Evolutionary conservation across 225 moss, liverwort and hornwort species (phyloP).

Genomic region (Neckera pumila): DNA sequence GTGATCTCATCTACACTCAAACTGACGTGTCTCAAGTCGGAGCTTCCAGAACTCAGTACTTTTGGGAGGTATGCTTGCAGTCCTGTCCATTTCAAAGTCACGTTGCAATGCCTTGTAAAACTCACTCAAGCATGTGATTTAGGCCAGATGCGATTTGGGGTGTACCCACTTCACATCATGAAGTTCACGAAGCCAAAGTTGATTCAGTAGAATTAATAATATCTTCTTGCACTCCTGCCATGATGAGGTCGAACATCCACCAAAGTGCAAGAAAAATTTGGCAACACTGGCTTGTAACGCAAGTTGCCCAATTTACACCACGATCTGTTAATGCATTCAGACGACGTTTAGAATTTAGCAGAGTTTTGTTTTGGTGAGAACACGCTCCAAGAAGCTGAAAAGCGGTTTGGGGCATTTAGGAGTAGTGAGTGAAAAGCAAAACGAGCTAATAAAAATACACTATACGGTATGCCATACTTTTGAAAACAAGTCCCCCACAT

Average conservation of each 20-base stretch:
- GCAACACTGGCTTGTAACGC: too few species aligned
- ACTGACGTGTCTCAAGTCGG: constrained; percentile 56
- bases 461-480: background rate
- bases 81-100: background rate
- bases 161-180: background rate
- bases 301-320: too few species aligned
- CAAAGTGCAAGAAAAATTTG: too few species aligned
- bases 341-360: too few species aligned
- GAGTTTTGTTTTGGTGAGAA: too few species aligned
- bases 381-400: background rate
- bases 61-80: constrained; percentile 71
- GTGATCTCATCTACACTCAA: constrained; percentile 75
- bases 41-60: constrained; percentile 67
- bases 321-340: too few species aligned
- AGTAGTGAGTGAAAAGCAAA: background rate
- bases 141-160: too few species aligned
- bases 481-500: background rate
- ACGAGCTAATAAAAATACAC: background rate
- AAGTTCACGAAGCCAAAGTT: background rate
- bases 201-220: background rate
- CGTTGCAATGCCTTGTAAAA: background rate
- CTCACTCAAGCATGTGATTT: too few species aligned
- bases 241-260: too few species aligned
- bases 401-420: background rate
- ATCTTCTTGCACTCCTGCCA: background rate